Conservation (phyloP, 2,329 filamentous ascomycete species). For the Mollisiaceae sp. region DNA sequence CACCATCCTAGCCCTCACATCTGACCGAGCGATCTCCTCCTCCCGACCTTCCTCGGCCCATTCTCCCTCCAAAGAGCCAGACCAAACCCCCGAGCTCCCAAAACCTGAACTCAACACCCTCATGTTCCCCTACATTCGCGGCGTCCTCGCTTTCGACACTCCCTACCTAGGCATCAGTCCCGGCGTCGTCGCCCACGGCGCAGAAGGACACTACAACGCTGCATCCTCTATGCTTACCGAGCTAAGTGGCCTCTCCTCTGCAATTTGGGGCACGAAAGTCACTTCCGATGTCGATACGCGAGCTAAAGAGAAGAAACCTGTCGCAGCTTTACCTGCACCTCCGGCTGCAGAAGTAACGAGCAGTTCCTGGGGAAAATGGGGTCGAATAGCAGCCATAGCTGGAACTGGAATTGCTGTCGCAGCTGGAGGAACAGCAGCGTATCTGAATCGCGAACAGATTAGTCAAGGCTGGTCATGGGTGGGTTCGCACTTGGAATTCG, state of each 20-base stretch:
- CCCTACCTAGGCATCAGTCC: conserved; percentile 85
- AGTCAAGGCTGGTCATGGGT: conserved; percentile 80
- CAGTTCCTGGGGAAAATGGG: conserved; percentile 76
- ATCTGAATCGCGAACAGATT: conserved; percentile 82
- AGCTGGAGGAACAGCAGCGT: conserved; percentile 83
- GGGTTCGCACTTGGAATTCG: conserved; percentile 89
- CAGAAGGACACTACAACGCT: conserved; percentile 83
- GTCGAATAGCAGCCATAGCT: conserved; percentile 82
- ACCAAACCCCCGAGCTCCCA: not conserved
- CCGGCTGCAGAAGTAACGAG: conserved; percentile 48
- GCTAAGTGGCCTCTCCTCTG: conserved; percentile 68
- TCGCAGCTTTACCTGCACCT: conserved; percentile 46
- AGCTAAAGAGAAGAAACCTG: conserved; percentile 42
- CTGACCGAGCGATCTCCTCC: conserved; percentile 36
- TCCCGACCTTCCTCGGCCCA: conserved; percentile 18
- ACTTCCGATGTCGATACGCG: conserved; percentile 38
- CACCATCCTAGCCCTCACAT: conserved; percentile 71
- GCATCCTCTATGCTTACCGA: conserved; percentile 72
- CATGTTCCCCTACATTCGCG: conserved; percentile 94
- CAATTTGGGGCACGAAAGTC: conserved; percentile 64
- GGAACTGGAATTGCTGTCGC: conserved; percentile 83
- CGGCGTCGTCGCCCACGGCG: conserved; percentile 82
- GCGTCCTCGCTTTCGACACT: conserved; percentile 91
- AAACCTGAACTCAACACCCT: conserved; percentile 58
- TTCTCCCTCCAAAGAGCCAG: not conserved